Conservation (phyloP, 306 rosid species). For the Arachis stenosperma region DNA sequence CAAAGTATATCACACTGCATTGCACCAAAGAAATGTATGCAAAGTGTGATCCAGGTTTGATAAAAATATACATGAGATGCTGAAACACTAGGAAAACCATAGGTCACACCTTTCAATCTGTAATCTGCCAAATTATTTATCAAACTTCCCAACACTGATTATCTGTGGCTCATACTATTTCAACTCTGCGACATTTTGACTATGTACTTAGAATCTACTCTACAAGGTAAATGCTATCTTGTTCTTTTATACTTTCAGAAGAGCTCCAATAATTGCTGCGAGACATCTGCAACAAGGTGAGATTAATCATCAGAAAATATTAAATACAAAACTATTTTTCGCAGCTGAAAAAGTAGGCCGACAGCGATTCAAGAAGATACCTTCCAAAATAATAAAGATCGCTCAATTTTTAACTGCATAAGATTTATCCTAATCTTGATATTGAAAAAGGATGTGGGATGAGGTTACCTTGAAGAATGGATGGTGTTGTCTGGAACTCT, state of each 20-base stretch:
- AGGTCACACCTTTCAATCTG: slow-evolving; percentile 30
- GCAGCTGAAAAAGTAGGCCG: neutral
- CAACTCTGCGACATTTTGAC: slow-evolving; percentile 24
- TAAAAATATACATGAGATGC: slow-evolving; percentile 11
- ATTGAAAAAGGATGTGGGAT: neutral
- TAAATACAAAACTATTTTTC: neutral
- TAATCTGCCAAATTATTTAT: slow-evolving; percentile 23
- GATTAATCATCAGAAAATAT: slow-evolving; percentile 9
- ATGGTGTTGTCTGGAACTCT: slow-evolving; percentile 89
- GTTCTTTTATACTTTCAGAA: slow-evolving; percentile 46
- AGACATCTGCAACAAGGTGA: slow-evolving; percentile 73
- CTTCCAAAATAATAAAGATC: neutral
- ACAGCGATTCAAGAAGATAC: neutral
- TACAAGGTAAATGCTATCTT: slow-evolving; percentile 27
- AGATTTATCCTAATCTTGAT: neutral
- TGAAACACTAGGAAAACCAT: slow-evolving; percentile 16
- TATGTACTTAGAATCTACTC: slow-evolving; percentile 34
- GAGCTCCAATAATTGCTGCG: slow-evolving; percentile 95
- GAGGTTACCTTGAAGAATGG: slow-evolving; percentile 79
- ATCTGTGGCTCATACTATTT: slow-evolving; percentile 23
- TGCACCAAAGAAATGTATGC: slow-evolving; percentile 1
- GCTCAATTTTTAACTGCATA: no score
- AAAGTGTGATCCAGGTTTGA: slow-evolving; percentile 12
- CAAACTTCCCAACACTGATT: slow-evolving; percentile 8
- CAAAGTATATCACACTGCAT: slow-evolving; percentile 1